Percentiles rank a stretch among this genome's conserved stretches.
phyloP scores from a whole-genome alignment of 805 yeast genomes.

The Dipodascus geniculatus region DNA sequence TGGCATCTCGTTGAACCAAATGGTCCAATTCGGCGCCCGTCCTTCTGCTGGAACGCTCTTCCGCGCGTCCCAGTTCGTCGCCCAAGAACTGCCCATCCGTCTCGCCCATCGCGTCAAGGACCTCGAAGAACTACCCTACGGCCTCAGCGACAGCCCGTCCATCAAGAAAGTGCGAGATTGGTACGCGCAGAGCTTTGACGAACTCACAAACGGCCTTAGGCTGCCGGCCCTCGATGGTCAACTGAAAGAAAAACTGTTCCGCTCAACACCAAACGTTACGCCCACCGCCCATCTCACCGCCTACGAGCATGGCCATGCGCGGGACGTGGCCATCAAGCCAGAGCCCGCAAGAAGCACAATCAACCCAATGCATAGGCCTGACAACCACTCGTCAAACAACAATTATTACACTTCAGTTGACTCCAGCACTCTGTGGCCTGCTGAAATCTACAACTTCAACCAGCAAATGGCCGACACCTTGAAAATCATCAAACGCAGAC shows the following conservation, averaged over 20 bases:
- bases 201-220: slow-evolving; percentile 47
- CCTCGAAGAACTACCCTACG: slow-evolving; percentile 67
- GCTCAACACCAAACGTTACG: slow-evolving; percentile 3
- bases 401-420: slow-evolving; percentile 40
- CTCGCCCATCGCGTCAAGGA: slow-evolving; percentile 80
- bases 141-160: slow-evolving; percentile 60
- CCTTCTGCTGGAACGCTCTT: slow-evolving; percentile 72
- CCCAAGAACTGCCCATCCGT: slow-evolving; percentile 78
- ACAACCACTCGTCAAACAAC: slow-evolving; percentile 5
- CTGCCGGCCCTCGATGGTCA: slow-evolving; percentile 41
- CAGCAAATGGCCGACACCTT: slow-evolving; percentile 52
- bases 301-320: slow-evolving; percentile 1
- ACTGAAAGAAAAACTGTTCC: slow-evolving; percentile 20
- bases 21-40: slow-evolving; percentile 80
- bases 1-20: slow-evolving; percentile 72
- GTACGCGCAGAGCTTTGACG: slow-evolving; percentile 84
- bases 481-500: slow-evolving; percentile 65
- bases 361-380: slow-evolving; percentile 10
- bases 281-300: slow-evolving; percentile 5
- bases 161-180: slow-evolving; percentile 73
- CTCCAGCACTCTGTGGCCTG: slow-evolving; percentile 54
- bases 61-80: slow-evolving; percentile 73
- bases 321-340: slow-evolving; percentile 23
- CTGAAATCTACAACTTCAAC: slow-evolving; percentile 63
- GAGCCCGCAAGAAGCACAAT: slow-evolving; percentile 16